A percentile compares a stretch with the other conserved stretches of the same genome.
These are phyloP conservation scores for Neonectria neomacrospora DNA, from an alignment of 2,329 filamentous ascomycete species.

Conservation along the genomic window DNA sequence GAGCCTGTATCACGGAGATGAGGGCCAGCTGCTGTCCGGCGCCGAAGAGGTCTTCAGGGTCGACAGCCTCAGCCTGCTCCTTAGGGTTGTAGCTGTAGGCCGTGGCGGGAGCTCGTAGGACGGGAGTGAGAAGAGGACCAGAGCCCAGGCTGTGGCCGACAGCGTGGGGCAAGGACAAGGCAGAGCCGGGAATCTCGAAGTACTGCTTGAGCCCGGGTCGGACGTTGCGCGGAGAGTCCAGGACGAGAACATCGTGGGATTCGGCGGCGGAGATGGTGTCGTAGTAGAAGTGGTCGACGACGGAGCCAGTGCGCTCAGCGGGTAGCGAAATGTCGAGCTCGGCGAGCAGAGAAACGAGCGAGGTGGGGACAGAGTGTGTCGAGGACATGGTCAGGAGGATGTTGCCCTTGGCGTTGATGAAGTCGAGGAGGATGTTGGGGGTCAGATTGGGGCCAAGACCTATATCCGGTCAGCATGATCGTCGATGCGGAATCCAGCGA, in stretches of 20 bases:
- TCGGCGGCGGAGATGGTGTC: conserved; percentile 81
- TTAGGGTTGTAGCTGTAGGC: conserved; percentile 96
- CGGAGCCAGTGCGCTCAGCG: conserved; percentile 81
- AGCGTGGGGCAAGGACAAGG: conserved; percentile 84
- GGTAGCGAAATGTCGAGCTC: conserved; percentile 93
- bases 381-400: conserved; percentile 87
- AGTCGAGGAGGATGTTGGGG: conserved; percentile 87
- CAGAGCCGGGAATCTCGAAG: conserved; percentile 67
- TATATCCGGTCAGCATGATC: conserved; percentile 48
- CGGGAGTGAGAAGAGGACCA: conserved; percentile 79
- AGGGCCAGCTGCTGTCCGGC: conserved; percentile 85
- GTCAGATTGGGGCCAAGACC: conserved; percentile 90
- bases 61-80: conserved; percentile 75
- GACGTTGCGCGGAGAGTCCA: conserved; percentile 73
- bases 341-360: conserved; percentile 80
- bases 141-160: conserved; percentile 86
- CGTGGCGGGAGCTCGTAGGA: conserved; percentile 83
- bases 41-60: conserved; percentile 82
- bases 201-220: conserved; percentile 79
- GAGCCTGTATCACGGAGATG: conserved; percentile 87
- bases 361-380: conserved; percentile 73
- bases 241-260: conserved; percentile 86
- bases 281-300: conserved; percentile 97
- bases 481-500: not conserved
- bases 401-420: conserved; percentile 92